Percentiles rank a stretch among this genome's conserved stretches.
These are phyloP conservation scores for Gloeopeniophorella convolvens DNA, from an alignment of 768 basidiomycete genomes.

Conservation along the genomic window DNA sequence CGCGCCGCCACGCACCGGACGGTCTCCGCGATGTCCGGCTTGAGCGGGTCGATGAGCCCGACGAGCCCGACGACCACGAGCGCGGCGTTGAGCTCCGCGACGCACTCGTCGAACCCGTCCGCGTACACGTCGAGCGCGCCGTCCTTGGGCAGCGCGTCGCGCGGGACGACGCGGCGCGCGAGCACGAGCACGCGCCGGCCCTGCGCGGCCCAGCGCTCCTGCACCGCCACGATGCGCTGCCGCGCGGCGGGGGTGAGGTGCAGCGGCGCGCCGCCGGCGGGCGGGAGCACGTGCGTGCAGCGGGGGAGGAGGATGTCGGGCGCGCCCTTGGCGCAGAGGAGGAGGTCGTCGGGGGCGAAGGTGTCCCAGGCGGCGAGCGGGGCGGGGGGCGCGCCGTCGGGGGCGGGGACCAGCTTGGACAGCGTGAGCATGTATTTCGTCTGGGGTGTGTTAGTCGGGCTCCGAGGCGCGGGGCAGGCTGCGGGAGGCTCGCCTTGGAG, in stretches of 20 bases:
- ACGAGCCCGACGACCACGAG: conserved; percentile 52
- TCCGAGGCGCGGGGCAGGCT: not conserved
- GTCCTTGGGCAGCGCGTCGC: conserved; percentile 29
- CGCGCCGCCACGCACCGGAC: conserved; percentile 23
- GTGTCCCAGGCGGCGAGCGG: conserved; percentile 28
- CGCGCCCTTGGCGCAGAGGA: conserved; percentile 43
- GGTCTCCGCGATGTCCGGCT: conserved; percentile 46
- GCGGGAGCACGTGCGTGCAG: conserved; percentile 35
- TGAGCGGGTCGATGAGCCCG: conserved; percentile 56
- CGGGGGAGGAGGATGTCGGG: conserved; percentile 43
- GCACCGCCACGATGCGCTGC: conserved; percentile 30
- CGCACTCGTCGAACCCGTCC: conserved; percentile 37
- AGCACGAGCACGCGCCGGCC: conserved; percentile 61
- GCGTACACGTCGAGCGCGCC: conserved; percentile 23
- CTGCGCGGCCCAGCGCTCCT: conserved; percentile 43
- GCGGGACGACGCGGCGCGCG: conserved; percentile 38
- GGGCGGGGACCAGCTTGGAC: conserved; percentile 21
- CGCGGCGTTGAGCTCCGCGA: conserved; percentile 37
- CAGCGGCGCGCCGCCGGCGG: conserved; percentile 30
- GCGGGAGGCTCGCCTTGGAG: conserved; percentile 34
- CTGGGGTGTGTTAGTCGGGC: conserved; percentile 24
- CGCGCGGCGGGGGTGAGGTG: conserved; percentile 29
- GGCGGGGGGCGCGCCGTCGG: conserved; percentile 8
- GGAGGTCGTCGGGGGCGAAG: conserved; percentile 22
- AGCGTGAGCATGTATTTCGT: conserved; percentile 52